A percentile compares a stretch with the other conserved stretches of the same genome.
These are phyloP conservation scores for Arthromyces matolae DNA, from an alignment of 768 basidiomycete species.

Conservation along the genomic window DNA sequence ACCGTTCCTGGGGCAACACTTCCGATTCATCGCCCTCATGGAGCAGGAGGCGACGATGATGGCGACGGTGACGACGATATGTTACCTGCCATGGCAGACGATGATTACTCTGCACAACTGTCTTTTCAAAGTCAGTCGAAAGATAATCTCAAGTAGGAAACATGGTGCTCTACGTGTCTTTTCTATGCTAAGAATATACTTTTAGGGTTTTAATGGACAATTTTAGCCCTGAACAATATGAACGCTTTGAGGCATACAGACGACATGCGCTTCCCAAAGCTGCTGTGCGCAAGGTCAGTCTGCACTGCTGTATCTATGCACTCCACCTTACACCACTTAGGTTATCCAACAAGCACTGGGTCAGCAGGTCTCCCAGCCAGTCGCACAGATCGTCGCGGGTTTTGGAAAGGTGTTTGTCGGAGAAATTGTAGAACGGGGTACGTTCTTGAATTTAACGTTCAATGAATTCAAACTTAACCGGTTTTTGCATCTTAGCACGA, in stretches of 20 bases:
- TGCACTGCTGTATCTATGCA: constrained; percentile 6
- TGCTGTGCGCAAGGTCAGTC: constrained; percentile 67
- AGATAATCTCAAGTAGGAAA: constrained; percentile 71
- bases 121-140: constrained; percentile 87
- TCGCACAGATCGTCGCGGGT: constrained; percentile 87
- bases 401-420: constrained; percentile 91
- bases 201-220: constrained; percentile 84
- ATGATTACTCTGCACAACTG: constrained; percentile 80
- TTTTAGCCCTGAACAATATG: constrained; percentile 78
- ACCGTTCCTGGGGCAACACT: constrained; percentile 6
- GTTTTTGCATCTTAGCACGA: constrained; percentile 51
- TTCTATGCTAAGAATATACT: not conserved
- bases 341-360: constrained; percentile 80
- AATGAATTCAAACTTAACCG: not conserved
- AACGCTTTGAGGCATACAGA: constrained; percentile 85
- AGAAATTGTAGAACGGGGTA: constrained; percentile 87
- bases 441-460: constrained; percentile 14
- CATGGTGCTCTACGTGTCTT: not conserved
- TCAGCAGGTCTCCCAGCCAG: constrained; percentile 81
- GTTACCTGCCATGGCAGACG: constrained; percentile 82
- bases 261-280: constrained; percentile 81
- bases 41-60: constrained; percentile 44
- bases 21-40: constrained; percentile 11
- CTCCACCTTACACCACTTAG: constrained; percentile 34
- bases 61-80: constrained; percentile 77